Conservation (phyloP, 176 grass and related monocot genomes). For the Juncus inflexus region DNA sequence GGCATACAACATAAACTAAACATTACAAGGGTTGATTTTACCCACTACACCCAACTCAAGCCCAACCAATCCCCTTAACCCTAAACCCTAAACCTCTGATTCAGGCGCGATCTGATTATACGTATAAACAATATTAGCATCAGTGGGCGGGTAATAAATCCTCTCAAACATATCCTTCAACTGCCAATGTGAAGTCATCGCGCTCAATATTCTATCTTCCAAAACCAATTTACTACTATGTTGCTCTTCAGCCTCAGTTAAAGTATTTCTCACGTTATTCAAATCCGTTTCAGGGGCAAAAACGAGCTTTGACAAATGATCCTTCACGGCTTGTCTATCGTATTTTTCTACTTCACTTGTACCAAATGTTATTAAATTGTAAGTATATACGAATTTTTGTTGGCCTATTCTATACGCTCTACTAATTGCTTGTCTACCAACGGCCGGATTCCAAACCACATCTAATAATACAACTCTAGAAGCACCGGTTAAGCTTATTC, state of each 20-base stretch:
- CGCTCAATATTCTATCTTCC: conserved; percentile 72
- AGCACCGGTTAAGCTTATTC: conserved; percentile 81
- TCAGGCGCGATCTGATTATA: conserved; percentile 53
- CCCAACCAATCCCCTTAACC: too few species aligned
- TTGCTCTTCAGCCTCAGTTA: conserved; percentile 60
- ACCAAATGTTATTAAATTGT: conserved; percentile 85
- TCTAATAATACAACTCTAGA: conserved; percentile 96
- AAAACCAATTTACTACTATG: conserved; percentile 56
- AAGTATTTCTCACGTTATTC: conserved; percentile 67
- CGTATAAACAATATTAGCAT: conserved; percentile 70
- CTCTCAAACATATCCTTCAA: conserved; percentile 70
- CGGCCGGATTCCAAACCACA: conserved; percentile 89
- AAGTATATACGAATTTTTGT: conserved; percentile 82
- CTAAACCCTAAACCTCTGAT: conserved; percentile 19
- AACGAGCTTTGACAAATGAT: conserved; percentile 81
- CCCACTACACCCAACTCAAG: too few species aligned
- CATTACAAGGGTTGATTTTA: too few species aligned
- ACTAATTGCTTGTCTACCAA: conserved; percentile 79
- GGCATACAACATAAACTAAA: too few species aligned
- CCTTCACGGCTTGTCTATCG: conserved; percentile 75
- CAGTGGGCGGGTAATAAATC: conserved; percentile 75
- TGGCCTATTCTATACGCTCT: conserved; percentile 84
- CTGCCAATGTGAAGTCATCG: conserved; percentile 64
- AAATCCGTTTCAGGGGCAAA: conserved; percentile 79
- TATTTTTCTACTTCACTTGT: conserved; percentile 93